Conservation (phyloP, 257 asterid species). For the Capsicum pubescens region DNA sequence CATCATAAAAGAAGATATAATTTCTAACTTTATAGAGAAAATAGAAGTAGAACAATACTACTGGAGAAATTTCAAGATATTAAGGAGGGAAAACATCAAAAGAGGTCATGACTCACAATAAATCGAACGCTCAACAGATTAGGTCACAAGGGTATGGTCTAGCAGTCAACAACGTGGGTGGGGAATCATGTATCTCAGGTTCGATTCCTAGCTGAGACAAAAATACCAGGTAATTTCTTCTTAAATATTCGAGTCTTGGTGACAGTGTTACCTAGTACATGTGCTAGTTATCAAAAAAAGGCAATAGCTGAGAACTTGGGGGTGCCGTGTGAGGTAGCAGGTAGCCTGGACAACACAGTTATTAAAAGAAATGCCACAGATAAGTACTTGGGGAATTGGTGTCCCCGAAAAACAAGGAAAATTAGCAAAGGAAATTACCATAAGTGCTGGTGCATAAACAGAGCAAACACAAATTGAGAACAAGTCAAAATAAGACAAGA, state of each 20-base stretch:
- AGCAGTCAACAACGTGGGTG: neutral
- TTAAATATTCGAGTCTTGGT: neutral
- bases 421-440: neutral
- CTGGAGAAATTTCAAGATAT: too few species aligned
- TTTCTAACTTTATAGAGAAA: neutral
- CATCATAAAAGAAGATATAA: neutral
- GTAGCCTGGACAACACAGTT: neutral
- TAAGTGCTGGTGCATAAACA: too few species aligned
- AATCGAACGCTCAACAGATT: neutral
- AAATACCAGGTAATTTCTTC: too few species aligned
- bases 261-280: neutral
- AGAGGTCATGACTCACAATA: neutral
- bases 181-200: neutral
- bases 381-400: neutral
- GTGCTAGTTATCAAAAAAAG: too few species aligned
- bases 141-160: too few species aligned
- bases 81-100: too few species aligned
- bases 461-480: too few species aligned
- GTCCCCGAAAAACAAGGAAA: neutral
- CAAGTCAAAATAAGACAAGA: too few species aligned
- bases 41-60: neutral
- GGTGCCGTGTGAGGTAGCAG: neutral
- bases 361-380: neutral
- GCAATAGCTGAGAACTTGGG: neutral
- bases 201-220: neutral